Base-by-base conservation (phyloP, 83 land plant genomes). In the Diphasiastrum complanatum region DNA sequence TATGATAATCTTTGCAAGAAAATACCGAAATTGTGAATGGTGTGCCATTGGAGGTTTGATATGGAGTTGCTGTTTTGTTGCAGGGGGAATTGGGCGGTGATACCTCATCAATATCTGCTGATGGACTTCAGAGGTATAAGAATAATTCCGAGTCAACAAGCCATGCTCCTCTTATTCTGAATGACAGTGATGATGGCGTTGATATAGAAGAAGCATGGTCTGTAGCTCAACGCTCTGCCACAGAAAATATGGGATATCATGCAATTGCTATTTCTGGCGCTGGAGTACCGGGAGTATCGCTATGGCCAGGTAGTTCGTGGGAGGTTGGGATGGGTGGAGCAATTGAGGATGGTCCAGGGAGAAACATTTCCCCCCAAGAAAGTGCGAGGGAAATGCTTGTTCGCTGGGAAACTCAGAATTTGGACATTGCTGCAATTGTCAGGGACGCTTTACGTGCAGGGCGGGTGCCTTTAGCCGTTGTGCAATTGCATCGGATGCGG, bases 381-480 rank as follows among this genome's bases (percentile, higher is more conserved):
- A 82, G 77, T 61, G 81, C 85, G 2, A 80, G 65, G 36, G 89
- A 95, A 60, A 95, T 89, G 92, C 76, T 95, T 63, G 80, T 77
- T 41, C 85, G 92, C 5, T 89, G 99, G 99, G 82, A 84, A 45
- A 50, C 69, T 12, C 77, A 67, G 55, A 83, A 81, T 19, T 28
- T 89, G 63, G 81, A 84, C 51, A 40, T 86, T 26, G 75, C 72
- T 67, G 73, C 53, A 65, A 76, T 95, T 62, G 99, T 95, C 2
- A 80, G 75, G 66, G 99, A 95, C 75, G 99, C 96, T 63, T 45
- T 95, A 61, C 67, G 68, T 22, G 79, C 83, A 60, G 89, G 89
- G 30, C 89, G 92, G 27, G 74, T 93, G 22, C 96, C 99, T 30
- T 67, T 89, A 25, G 99, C 89, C 45, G 99, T 95, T 38, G 92